Evolutionary conservation across 495 filamentous ascomycete species (phyloP).

Genomic region (Astrothelium macrocarpum): DNA sequence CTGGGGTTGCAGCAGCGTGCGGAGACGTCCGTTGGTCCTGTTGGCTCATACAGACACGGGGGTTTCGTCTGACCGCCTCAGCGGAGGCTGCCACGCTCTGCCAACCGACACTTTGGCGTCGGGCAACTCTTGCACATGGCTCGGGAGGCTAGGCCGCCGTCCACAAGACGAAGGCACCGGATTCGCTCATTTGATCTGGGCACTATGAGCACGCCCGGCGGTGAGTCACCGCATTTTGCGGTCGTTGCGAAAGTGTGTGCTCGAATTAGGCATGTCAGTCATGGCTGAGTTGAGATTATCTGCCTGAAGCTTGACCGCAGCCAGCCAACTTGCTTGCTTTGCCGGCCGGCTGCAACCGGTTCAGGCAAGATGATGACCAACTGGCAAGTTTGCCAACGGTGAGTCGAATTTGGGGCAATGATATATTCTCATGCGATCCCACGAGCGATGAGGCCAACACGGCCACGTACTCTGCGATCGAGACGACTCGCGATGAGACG

Average conservation of each 20-base stretch:
- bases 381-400: background rate
- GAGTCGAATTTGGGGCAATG: background rate
- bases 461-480: constrained; percentile 1
- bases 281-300: constrained; percentile 1
- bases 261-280: background rate
- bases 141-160: background rate
- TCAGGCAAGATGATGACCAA: background rate
- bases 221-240: constrained; percentile 4
- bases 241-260: background rate
- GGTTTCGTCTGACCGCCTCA: background rate
- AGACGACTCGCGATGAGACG: background rate
- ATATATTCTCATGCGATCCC: background rate
- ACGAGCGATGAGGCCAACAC: background rate
- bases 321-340: background rate
- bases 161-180: background rate
- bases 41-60: background rate
- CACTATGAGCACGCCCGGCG: background rate
- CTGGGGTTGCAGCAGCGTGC: background rate
- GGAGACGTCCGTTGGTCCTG: background rate
- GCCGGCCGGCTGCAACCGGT: background rate
- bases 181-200: background rate
- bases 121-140: background rate
- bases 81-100: constrained; percentile 1
- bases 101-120: background rate
- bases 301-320: constrained; percentile 3